Base-by-base conservation (phyloP, 2,329 filamentous ascomycete genomes). In the Pseudogymnoascus pannorum region DNA sequence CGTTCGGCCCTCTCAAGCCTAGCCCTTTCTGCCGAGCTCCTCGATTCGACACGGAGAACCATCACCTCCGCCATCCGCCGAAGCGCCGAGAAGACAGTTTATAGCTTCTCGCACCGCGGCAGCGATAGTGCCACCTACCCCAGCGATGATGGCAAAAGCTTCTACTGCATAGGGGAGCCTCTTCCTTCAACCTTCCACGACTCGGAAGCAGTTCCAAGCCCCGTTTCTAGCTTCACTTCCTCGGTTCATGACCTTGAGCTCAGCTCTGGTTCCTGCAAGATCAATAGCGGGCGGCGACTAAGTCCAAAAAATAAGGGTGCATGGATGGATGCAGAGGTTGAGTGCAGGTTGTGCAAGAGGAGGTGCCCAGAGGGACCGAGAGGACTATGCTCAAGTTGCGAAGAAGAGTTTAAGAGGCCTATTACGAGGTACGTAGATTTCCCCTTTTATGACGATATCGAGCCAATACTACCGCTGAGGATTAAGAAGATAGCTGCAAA, bases 381-480 rank as follows among this genome's bases (percentile, higher is more conserved):
- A 11, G 44, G 44, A 1, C n/a, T 51, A 5, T 51, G 44, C 8
- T 29, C 24, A 5, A 29, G 6, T 18, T 51, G 44, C 44, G 44
- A 51, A 12, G 44, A 51, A 12, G 44, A 51, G 11, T 51, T 29
- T 24, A 29, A 29, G 24, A 51, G 44, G 24, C 44, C 44, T 6
- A n/a, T 51, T 14, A 29, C 44, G 44, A 51, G 44, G 44, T 51
- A 51, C n/a, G 44, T 51, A 31, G 44, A 31, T n/a, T 51, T 29
- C 24, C 44, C 24, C 22, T 51, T 51, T 18, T 14, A 29, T 16
- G 44, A 31, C 1, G 44, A 51, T 5, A 51, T 51, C 8, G n/a
- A 51, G 44, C 44, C 44, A n/a, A 29, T 51, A 51, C 24, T 29
- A 18, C 44, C 44, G 44, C 24, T 51, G 44, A 51, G 44, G 44